Evolutionary conservation across 768 basidiomycete species (phyloP), one percentile per base, ranked within the genome.

Genomic region (Mycena galericulata): DNA sequence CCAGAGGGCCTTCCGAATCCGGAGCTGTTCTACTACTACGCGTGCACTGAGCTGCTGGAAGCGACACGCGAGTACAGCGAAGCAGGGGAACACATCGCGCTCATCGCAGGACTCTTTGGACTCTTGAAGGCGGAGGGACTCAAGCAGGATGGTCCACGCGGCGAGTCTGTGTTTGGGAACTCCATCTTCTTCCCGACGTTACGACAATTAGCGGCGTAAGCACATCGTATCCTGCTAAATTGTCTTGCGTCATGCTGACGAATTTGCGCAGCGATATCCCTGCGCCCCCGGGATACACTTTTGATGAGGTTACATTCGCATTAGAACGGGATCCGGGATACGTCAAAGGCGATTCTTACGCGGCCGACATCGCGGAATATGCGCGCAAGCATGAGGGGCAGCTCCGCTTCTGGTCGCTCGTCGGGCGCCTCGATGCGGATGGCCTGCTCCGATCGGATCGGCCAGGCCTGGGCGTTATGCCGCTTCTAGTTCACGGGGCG

Each of bases 321-420:
- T 14, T 67, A 6, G 58, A n/a, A 5, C 40, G 2, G 18, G 59
- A 62, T 30, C 40, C 58, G 4, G 59, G 30, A 29, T 61, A 54
- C 24, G 22, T 55, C 32, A 36, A 54, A 12, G 34, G 47, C 30
- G 49, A 36, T 9, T 38, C 65, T 5, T 59, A 29, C 15, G 18
- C 32, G 22, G 8, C 26, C 24, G 49, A 53, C 8, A 12, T 67
- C 22, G 66, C 49, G 38, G 32, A 50, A 32, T 67, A 67, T 24
- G 51, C 30, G n/a, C 58, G 59, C 2, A 32, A 61, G 40, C 58
- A 67, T 17, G 30, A 67, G 30, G 66, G 59, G 8, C 56, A 40
- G 41, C 14, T 67, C 4, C 66, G 66, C 26, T n/a, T 67, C 29
- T 67, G 66, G 66, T 61, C 40, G 36, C 59, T 67, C 22, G 66